These are phyloP conservation scores for Heliamphora pulchella DNA, from an alignment of 179 eudicot genomes.

Conservation along the genomic window DNA sequence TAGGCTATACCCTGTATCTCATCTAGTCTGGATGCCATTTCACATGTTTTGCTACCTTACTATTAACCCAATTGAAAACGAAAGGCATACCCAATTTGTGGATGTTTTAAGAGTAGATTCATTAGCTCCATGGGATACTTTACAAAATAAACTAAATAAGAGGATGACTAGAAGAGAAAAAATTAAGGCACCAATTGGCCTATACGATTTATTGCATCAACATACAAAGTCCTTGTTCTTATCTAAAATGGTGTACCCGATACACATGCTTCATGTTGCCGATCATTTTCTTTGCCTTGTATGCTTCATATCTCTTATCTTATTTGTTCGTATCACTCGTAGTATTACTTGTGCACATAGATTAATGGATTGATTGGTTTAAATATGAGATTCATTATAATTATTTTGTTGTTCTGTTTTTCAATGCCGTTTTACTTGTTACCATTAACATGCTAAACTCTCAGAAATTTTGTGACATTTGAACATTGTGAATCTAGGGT, in stretches of 20 bases:
- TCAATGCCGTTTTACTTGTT: too few species aligned
- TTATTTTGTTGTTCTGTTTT: too few species aligned
- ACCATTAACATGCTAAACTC: neutral
- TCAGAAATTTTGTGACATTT: neutral
- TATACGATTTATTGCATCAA: neutral
- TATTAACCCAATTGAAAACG: neutral
- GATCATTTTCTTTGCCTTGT: neutral
- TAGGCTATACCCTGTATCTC: neutral
- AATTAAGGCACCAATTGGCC: neutral
- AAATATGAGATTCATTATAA: too few species aligned
- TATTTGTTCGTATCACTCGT: neutral
- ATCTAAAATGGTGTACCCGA: neutral
- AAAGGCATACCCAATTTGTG: neutral
- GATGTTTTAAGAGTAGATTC: neutral
- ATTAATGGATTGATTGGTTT: neutral
- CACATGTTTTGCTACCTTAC: neutral
- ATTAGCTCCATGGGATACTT: neutral
- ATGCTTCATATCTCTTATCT: neutral
- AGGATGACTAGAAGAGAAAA: neutral
- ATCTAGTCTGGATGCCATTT: neutral
- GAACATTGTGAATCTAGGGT: slow-evolving; percentile 37
- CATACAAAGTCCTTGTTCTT: neutral
- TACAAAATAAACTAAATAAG: neutral
- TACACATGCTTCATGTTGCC: neutral
- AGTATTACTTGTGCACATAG: neutral